Evolutionary conservation across 345 rosid species (phyloP).

Genomic region (Trapa bicornis): DNA sequence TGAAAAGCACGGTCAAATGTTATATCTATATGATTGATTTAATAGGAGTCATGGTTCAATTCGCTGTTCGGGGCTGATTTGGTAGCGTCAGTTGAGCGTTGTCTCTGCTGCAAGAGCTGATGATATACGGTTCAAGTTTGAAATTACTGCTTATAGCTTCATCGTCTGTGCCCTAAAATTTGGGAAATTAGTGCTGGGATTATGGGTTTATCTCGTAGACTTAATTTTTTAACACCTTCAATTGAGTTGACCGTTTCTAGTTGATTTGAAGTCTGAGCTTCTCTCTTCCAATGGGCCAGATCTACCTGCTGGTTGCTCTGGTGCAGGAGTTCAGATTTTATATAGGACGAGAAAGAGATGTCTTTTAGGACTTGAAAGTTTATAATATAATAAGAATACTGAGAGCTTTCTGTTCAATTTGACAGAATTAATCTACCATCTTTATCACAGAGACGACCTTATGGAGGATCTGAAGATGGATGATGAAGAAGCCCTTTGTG

Average conservation of each 20-base stretch:
- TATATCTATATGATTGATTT: neutral
- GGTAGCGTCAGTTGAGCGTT: neutral
- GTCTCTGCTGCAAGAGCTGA: neutral
- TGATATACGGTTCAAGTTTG: neutral
- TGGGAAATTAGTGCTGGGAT: neutral
- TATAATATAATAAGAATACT: neutral
- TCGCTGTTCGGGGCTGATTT: neutral
- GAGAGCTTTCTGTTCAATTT: neutral
- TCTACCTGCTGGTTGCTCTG: neutral
- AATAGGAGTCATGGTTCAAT: neutral
- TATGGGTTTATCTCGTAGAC: neutral
- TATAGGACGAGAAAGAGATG: neutral
- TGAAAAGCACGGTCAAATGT: neutral
- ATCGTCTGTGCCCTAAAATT: neutral
- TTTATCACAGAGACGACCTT: neutral
- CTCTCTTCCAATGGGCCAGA: neutral
- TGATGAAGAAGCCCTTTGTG: conserved; percentile 28
- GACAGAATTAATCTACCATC: neutral
- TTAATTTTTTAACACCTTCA: neutral
- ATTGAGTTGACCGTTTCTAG: neutral
- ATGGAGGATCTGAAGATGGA: conserved; percentile 39
- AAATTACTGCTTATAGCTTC: neutral
- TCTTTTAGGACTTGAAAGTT: too few species aligned
- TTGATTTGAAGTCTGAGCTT: neutral
- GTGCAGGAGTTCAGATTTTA: neutral